Base-by-base conservation (phyloP, 805 yeast genomes). In the Wickerhamomyces silvicola region DNA sequence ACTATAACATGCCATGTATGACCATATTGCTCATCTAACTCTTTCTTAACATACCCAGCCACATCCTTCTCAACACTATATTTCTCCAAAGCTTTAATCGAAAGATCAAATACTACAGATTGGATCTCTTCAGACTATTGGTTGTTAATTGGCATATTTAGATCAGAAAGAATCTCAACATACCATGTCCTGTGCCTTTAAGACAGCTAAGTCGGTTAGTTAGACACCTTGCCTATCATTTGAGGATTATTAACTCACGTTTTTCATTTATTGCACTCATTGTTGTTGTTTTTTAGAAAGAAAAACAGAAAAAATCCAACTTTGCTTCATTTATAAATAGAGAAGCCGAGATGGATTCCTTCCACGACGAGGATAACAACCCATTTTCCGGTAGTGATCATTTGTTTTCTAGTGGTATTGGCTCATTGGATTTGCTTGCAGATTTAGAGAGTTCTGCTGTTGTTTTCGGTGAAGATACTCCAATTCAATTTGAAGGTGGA, bases 1-100 rank as follows among this genome's bases (percentile, higher is more conserved):
- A 81, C 87, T 30, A 83, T 69, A 3, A 80, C 84, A 52, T 83
- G 90, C 94, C 92, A 83, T 24, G 84, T 73, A 18, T 76, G 70
- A 0, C 88, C 90, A 37, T 66, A 72, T 28, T 64, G 55, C 28
- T 68, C 66, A 51, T 82, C 92, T 55, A 81, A 55, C 30, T 66
- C 65, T 44, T 78, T 78, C 60, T 82, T 83, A 38, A 81, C 56
- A 33, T 58, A 62, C 0, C 77, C 68, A 11, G 92, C 88, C 22
- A 81, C 62, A 33, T 81, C 90, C 42, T 73, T 73, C 35, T 73
- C 76, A 11, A 68, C 56, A 23, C 56, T 56, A 45, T 64, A 62
- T 13, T 60, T 47, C 18, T 60, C 56, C n/a, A 66, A 43, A 1
- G 79, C 72, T 22, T 62, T 61, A 18, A 50, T 46, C 1, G 79